Evolutionary conservation across 2,329 filamentous ascomycete genomes (phyloP).

Genomic region (Fonsecaea erecta): DNA sequence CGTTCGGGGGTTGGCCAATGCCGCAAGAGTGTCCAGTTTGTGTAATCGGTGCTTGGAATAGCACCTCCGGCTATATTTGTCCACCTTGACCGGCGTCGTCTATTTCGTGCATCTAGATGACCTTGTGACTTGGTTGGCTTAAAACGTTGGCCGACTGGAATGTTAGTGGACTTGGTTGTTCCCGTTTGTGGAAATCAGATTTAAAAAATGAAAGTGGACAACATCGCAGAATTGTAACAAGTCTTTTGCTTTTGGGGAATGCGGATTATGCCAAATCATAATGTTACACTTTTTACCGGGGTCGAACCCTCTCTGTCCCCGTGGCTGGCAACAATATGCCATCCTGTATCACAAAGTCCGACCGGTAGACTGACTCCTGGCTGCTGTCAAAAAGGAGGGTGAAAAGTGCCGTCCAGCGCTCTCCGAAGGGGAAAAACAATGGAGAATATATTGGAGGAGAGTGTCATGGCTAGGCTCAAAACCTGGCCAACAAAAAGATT

Average conservation of each 20-base stretch:
- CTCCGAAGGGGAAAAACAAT: not conserved
- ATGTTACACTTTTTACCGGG: not conserved
- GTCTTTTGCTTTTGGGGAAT: not conserved
- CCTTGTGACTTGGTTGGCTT: too few species aligned
- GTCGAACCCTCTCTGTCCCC: not conserved
- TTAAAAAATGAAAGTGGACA: not conserved
- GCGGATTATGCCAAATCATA: not conserved
- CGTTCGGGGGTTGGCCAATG: too few species aligned
- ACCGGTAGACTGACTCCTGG: not conserved
- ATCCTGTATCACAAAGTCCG: not conserved
- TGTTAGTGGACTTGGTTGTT: too few species aligned
- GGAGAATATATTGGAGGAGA: not conserved
- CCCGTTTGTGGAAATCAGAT: too few species aligned
- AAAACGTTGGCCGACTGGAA: too few species aligned
- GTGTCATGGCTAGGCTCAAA: not conserved
- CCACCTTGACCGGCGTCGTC: too few species aligned
- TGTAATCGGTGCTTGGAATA: too few species aligned
- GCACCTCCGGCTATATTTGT: too few species aligned
- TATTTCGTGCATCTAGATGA: too few species aligned
- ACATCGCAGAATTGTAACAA: not conserved
- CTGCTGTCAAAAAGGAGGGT: not conserved
- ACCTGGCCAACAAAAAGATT: too few species aligned
- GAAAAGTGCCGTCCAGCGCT: not conserved
- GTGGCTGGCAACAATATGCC: not conserved
- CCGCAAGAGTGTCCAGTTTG: too few species aligned